Conservation (phyloP, 306 rosid species). For the Prunus mira region DNA sequence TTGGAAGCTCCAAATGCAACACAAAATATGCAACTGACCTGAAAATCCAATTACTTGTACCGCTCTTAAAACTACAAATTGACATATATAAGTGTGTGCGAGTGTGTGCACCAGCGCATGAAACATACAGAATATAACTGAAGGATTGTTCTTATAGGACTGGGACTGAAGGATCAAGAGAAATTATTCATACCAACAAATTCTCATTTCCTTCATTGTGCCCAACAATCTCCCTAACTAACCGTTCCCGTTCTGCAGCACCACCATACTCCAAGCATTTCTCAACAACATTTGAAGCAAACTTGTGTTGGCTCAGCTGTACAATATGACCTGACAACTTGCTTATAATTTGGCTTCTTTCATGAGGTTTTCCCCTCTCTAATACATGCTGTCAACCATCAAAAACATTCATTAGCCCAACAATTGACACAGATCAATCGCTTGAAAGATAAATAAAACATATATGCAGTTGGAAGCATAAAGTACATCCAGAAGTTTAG, state of each 20-base stretch:
- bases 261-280: slow-evolving; percentile 46
- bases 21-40: not conserved
- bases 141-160: not conserved
- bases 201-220: slow-evolving; percentile 41
- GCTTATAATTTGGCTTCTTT: slow-evolving; percentile 67
- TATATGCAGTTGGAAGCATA: not conserved
- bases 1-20: not conserved
- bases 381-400: slow-evolving; percentile 63
- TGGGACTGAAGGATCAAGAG: not conserved
- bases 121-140: not conserved
- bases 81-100: not conserved
- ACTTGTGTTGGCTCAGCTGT: slow-evolving; percentile 62
- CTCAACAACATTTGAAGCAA: slow-evolving; percentile 48
- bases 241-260: slow-evolving; percentile 26
- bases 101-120: not conserved
- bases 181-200: slow-evolving; percentile 36
- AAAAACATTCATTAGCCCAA: slow-evolving; percentile 13
- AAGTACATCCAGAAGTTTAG: not conserved
- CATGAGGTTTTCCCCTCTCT: slow-evolving; percentile 66
- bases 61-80: not conserved
- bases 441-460: not conserved
- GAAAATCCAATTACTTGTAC: not conserved
- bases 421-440: slow-evolving; percentile 11
- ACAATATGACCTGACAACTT: slow-evolving; percentile 62
- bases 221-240: slow-evolving; percentile 37